These are phyloP conservation scores for Beauveria sp. DNA, from an alignment of 2,329 filamentous ascomycete species.

Conservation along the genomic window DNA sequence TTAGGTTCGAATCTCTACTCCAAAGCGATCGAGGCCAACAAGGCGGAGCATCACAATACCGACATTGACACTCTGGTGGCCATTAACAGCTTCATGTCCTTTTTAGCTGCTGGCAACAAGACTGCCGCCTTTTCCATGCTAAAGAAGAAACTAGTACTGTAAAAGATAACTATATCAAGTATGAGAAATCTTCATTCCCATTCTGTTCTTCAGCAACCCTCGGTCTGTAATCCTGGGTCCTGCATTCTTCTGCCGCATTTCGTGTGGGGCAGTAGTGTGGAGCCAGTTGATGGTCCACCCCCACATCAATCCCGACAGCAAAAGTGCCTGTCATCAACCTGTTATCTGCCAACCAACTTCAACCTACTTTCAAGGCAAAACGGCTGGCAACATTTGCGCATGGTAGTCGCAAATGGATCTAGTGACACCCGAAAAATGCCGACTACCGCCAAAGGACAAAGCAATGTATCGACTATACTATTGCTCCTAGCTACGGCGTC, in stretches of 20 bases:
- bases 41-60: neutral
- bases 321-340: too few relatives aligned
- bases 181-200: neutral
- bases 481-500: neutral
- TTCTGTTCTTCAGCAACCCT: neutral
- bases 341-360: neutral
- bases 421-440: neutral
- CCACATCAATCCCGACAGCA: too few relatives aligned
- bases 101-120: conserved; percentile 24
- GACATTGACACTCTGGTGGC: conserved; percentile 24
- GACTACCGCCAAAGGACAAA: neutral
- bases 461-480: neutral
- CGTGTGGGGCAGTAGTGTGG: too few relatives aligned
- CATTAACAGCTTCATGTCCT: conserved; percentile 25
- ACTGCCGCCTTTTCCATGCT: conserved; percentile 21
- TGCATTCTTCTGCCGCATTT: neutral
- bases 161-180: neutral
- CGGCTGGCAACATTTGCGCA: neutral
- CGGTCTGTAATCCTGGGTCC: neutral
- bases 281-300: neutral
- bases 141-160: conserved; percentile 19
- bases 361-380: neutral
- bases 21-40: conserved; percentile 23
- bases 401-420: neutral
- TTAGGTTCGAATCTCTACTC: conserved; percentile 67